Conservation (phyloP, 2,329 filamentous ascomycete genomes). For the Xylaria multiplex region DNA sequence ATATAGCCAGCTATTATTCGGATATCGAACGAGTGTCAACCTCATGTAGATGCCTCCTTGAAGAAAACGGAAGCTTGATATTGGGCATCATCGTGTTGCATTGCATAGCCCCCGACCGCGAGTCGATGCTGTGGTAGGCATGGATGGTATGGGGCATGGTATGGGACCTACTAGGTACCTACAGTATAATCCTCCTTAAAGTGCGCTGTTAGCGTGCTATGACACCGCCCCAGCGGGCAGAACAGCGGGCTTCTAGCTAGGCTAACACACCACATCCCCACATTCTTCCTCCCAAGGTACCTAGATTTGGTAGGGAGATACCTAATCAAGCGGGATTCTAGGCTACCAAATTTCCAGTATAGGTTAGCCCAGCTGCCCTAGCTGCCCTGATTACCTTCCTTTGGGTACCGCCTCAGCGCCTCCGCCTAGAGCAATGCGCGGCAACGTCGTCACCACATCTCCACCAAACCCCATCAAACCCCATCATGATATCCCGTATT, state of each 20-base stretch:
- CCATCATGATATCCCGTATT: slow-evolving; percentile 1
- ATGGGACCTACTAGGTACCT: background rate
- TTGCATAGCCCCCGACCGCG: slow-evolving; percentile 22
- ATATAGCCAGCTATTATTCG: slow-evolving; percentile 27
- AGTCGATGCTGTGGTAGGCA: background rate
- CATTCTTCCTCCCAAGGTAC: background rate
- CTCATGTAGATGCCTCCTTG: background rate
- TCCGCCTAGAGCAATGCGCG: slow-evolving; percentile 14
- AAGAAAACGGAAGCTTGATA: background rate
- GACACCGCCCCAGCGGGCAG: slow-evolving; percentile 6
- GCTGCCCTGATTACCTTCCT: background rate
- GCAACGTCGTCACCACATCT: slow-evolving; percentile 35
- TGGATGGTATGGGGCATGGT: no score
- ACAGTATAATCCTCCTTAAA: background rate
- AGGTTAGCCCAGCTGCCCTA: slow-evolving; percentile 1
- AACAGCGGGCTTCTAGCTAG: background rate
- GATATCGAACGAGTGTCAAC: background rate
- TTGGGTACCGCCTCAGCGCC: background rate
- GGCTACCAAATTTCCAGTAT: slow-evolving; percentile 13
- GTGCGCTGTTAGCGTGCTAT: slow-evolving; percentile 4
- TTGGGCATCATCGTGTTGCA: slow-evolving; percentile 17
- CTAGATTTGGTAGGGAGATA: no score
- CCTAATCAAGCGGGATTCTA: background rate
- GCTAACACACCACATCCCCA: background rate
- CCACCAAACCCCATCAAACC: slow-evolving; percentile 19